A percentile compares a stretch with the other conserved stretches of the same genome.
These are phyloP conservation scores for Penstemon davidsonii DNA, from an alignment of 257 asterid genomes.

Conservation along the genomic window DNA sequence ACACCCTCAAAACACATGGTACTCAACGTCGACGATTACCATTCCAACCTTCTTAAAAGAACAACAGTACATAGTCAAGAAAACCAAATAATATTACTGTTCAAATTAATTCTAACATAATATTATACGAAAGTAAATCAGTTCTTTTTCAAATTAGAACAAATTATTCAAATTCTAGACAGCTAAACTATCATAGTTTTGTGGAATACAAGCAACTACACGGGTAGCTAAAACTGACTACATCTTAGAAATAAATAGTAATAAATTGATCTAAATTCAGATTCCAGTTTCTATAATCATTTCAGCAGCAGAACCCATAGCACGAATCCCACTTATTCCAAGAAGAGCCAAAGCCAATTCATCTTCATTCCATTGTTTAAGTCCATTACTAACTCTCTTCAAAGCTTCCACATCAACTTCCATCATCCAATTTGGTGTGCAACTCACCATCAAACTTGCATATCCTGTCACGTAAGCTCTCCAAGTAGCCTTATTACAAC, in stretches of 20 bases:
- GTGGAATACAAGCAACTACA: not conserved
- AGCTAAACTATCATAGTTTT: not conserved
- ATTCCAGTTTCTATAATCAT: constrained; percentile 61
- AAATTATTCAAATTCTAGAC: not conserved
- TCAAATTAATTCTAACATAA: not conserved
- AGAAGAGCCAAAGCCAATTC: constrained; percentile 79
- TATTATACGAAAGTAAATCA: not conserved
- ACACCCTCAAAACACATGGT: not conserved
- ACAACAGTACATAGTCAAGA: not conserved
- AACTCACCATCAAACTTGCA: constrained; percentile 73
- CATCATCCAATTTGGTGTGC: constrained; percentile 82
- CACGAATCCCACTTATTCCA: constrained; percentile 67
- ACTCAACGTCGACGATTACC: too few species aligned
- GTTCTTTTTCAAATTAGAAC: not conserved
- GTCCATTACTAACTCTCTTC: constrained; percentile 73
- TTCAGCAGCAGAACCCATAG: constrained; percentile 95
- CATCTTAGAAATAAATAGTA: not conserved
- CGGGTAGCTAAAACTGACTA: not conserved
- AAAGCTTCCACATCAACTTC: constrained; percentile 76
- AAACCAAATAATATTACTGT: not conserved
- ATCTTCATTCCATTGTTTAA: constrained; percentile 81
- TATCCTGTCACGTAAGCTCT: constrained; percentile 76
- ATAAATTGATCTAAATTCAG: constrained; percentile 28
- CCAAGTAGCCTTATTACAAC: constrained; percentile 81
- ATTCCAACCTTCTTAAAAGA: not conserved